A percentile compares a stretch with the other conserved stretches of the same genome.
These are phyloP conservation scores for Solanum clarkiae DNA, from an alignment of 257 asterid species.

Conservation along the genomic window DNA sequence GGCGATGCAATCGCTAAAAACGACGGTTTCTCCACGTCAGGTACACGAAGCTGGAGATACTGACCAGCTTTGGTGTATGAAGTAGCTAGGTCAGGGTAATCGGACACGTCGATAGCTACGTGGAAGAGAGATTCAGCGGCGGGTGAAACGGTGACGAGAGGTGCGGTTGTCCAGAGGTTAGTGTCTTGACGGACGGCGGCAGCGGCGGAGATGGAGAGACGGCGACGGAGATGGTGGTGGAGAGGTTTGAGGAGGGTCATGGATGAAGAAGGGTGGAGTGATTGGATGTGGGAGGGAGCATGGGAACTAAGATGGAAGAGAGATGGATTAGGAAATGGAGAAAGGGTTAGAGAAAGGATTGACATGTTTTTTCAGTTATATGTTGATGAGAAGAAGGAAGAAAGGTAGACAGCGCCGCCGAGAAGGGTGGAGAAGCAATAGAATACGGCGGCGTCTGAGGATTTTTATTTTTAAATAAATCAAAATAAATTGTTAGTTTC, in stretches of 20 bases:
- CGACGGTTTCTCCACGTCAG: conserved; percentile 39
- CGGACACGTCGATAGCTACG: conserved; percentile 68
- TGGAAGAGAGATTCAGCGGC: conserved; percentile 67
- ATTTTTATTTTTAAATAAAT: neutral
- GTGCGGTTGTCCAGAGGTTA: conserved; percentile 44
- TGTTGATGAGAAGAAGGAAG: neutral
- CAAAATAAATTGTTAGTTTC: neutral
- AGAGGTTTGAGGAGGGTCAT: conserved; percentile 45
- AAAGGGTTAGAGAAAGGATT: conserved; percentile 4
- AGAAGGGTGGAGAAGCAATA: neutral
- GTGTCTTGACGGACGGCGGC: conserved; percentile 43
- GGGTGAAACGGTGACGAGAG: conserved; percentile 36
- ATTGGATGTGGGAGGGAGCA: conserved; percentile 33
- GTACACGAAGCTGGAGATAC: conserved; percentile 64
- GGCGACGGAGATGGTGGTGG: conserved; percentile 35
- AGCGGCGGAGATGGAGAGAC: conserved; percentile 32
- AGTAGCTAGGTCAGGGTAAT: conserved; percentile 50
- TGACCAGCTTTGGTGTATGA: conserved; percentile 69
- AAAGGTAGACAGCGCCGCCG: conserved; percentile 47
- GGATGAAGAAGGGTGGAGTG: conserved; percentile 20
- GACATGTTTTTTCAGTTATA: conserved; percentile 26
- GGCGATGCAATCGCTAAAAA: conserved; percentile 75
- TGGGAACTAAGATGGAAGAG: conserved; percentile 28
- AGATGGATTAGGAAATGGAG: conserved; percentile 11
- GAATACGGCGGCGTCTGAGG: neutral